Conservation (phyloP, 306 rosid genomes). For the Mucuna pruriens region DNA sequence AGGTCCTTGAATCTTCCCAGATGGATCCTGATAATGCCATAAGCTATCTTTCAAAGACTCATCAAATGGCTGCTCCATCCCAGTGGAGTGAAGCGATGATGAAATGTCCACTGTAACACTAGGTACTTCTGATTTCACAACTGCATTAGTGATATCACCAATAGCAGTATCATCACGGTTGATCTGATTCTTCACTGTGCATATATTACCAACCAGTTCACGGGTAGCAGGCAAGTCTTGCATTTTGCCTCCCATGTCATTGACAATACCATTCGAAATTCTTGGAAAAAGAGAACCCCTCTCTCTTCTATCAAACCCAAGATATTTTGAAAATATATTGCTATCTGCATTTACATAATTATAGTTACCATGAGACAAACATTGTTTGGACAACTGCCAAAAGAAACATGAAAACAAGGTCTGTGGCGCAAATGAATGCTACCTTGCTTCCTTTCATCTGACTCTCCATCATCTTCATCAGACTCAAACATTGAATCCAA, state of each 20-base stretch:
- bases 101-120: conserved; percentile 54
- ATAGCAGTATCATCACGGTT: conserved; percentile 44
- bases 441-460: conserved; percentile 72
- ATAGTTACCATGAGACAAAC: conserved; percentile 46
- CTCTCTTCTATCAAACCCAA: conserved; percentile 52
- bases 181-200: conserved; percentile 35
- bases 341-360: conserved; percentile 63
- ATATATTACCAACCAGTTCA: conserved; percentile 46
- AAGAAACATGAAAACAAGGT: conserved; percentile 37
- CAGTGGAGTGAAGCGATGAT: conserved; percentile 45
- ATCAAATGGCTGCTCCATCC: conserved; percentile 54
- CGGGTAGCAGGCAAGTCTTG: conserved; percentile 42
- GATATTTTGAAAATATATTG: conserved; percentile 46
- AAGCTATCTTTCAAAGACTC: conserved; percentile 54
- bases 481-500: conserved; percentile 72
- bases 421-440: conserved; percentile 36
- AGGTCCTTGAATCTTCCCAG: conserved; percentile 92
- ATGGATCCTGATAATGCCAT: conserved; percentile 91
- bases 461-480: conserved; percentile 61
- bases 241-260: conserved; percentile 46
- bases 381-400: conserved; percentile 30
- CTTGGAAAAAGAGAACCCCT: conserved; percentile 51
- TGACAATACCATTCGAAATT: conserved; percentile 44
- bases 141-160: conserved; percentile 47
- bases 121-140: conserved; percentile 48